phyloP scores from a whole-genome alignment of 306 rosid genomes.

The Pueraria montana region DNA sequence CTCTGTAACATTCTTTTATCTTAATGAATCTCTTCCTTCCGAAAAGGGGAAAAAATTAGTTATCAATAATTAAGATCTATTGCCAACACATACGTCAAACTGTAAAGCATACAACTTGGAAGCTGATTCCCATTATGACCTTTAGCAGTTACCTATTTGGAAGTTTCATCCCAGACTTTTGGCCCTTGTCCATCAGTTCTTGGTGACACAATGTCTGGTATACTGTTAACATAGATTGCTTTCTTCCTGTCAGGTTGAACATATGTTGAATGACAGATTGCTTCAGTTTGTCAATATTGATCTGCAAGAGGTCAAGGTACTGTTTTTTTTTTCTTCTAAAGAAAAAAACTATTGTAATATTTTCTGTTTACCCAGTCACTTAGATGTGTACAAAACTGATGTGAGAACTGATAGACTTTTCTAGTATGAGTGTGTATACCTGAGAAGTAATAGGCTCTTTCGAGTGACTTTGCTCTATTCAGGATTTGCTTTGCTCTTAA shows the following conservation, averaged over 20 bases:
- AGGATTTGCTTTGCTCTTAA: conserved; percentile 33
- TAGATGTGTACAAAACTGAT: conserved; percentile 18
- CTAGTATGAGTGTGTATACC: conserved; percentile 6
- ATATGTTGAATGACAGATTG: conserved; percentile 97
- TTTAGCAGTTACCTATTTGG: conserved; percentile 36
- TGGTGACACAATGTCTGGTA: conserved; percentile 16
- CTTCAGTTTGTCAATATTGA: conserved; percentile 94
- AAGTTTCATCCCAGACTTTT: conserved; percentile 27
- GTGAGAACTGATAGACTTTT: conserved; percentile 11
- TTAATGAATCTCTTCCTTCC: background rate
- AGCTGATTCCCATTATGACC: conserved; percentile 2
- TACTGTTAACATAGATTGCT: conserved; percentile 51
- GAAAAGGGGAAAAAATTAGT: background rate
- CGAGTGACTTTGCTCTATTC: conserved; percentile 21
- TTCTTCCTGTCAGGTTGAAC: conserved; percentile 81
- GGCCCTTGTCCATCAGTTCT: conserved; percentile 20
- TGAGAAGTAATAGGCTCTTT: conserved; percentile 29
- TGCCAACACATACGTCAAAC: conserved; percentile 7
- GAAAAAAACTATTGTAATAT: conserved; percentile 7
- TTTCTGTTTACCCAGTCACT: conserved; percentile 19
- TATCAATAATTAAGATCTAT: conserved; percentile 28
- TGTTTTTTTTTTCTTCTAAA: background rate
- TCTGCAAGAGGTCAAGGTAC: conserved; percentile 98
- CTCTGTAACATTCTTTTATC: background rate
- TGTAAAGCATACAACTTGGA: conserved; percentile 15